phyloP scores from a whole-genome alignment of 352 stramenopile genomes.

The Pythium phragmiticola region DNA sequence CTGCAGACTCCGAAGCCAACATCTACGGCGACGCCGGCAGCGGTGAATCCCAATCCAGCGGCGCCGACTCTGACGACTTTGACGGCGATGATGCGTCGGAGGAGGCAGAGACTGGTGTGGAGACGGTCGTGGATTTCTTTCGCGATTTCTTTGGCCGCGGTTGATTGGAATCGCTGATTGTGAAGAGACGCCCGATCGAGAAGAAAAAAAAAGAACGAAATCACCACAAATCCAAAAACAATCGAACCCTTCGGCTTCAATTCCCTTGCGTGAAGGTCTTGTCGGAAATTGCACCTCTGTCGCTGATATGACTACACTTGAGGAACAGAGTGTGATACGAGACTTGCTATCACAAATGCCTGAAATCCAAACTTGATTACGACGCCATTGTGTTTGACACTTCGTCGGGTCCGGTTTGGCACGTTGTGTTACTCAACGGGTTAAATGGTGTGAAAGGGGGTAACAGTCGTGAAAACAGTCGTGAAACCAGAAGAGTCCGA shows the following conservation, averaged over 20 bases:
- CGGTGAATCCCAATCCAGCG: slow-evolving; percentile 10
- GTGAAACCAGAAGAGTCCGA: too few relatives aligned
- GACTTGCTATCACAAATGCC: too few relatives aligned
- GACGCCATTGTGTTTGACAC: too few relatives aligned
- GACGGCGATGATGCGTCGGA: slow-evolving; percentile 24
- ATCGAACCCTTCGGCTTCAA: slow-evolving; percentile 19
- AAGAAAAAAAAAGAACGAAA: background rate
- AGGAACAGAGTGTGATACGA: background rate
- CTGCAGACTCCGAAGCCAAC: slow-evolving; percentile 34
- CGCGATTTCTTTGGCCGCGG: slow-evolving; percentile 47
- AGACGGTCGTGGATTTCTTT: slow-evolving; percentile 63
- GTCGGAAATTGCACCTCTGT: background rate
- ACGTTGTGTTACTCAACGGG: too few relatives aligned
- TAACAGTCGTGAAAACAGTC: too few relatives aligned
- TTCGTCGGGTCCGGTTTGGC: too few relatives aligned
- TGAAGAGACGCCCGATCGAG: background rate
- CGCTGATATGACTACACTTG: background rate
- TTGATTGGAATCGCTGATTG: slow-evolving; percentile 6
- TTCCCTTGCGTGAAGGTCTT: slow-evolving; percentile 8
- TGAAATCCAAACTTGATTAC: too few relatives aligned
- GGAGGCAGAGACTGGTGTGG: slow-evolving; percentile 20
- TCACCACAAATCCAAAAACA: background rate
- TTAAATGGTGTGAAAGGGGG: too few relatives aligned
- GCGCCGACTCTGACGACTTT: slow-evolving; percentile 24
- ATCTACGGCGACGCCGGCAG: slow-evolving; percentile 40